phyloP scores from a whole-genome alignment of 139 green algal species.

The Pseudopediastrum boryanum region DNA sequence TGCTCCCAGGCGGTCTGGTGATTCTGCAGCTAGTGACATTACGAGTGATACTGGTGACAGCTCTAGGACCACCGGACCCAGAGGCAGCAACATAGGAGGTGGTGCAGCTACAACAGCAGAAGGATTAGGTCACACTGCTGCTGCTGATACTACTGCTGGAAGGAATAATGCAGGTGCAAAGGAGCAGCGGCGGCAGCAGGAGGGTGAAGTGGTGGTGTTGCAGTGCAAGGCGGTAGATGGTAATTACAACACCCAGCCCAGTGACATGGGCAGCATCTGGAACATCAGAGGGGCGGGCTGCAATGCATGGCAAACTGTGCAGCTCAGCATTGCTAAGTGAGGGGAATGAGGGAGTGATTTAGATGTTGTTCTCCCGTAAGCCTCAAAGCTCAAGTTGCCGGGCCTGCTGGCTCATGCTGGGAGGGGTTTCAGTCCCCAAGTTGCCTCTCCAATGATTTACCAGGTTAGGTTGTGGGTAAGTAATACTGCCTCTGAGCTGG shows the following conservation, averaged over 20 bases:
- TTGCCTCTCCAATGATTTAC: too few species aligned
- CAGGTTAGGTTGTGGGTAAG: too few species aligned
- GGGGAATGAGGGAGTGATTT: too few species aligned
- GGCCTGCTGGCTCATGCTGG: too few species aligned
- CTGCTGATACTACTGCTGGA: not conserved
- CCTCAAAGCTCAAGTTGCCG: too few species aligned
- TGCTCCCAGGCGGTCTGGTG: too few species aligned
- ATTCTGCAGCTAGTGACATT: not conserved
- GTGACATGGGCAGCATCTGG: slow-evolving; percentile 13
- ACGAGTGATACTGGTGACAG: not conserved
- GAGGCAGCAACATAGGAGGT: not conserved
- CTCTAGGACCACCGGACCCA: not conserved
- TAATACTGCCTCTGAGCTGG: too few species aligned
- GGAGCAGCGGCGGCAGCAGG: not conserved
- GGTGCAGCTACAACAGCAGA: not conserved
- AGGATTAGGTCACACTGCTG: not conserved
- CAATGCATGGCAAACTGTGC: not conserved
- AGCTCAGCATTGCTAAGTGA: not conserved
- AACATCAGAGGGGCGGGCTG: not conserved
- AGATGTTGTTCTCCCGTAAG: too few species aligned
- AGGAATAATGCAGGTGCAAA: not conserved
- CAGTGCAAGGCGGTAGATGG: not conserved
- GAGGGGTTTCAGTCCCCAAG: too few species aligned
- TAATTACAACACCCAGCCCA: slow-evolving; percentile 3
- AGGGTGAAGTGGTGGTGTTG: not conserved